phyloP scores from a whole-genome alignment of 176 grass and related monocot species.

The Alloteropsis semialata region DNA sequence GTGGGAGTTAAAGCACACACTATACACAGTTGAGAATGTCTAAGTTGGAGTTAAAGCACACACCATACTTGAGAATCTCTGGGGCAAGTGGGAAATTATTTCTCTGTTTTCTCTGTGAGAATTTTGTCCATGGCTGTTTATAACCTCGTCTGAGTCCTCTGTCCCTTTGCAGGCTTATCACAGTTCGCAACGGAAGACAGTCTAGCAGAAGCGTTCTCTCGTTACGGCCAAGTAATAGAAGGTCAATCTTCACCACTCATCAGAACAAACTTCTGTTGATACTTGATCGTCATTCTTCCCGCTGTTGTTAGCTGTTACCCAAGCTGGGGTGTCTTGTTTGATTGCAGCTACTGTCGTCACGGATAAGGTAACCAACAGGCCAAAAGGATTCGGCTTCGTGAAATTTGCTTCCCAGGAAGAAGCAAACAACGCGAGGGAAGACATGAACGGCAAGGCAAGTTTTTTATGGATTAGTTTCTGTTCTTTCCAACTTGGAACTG shows the following conservation, averaged over 20 bases:
- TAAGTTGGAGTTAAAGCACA: neutral
- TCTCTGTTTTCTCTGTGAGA: neutral
- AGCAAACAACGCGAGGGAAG: slow-evolving; percentile 41
- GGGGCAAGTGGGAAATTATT: neutral
- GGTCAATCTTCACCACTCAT: slow-evolving; percentile 33
- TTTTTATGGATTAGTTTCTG: neutral
- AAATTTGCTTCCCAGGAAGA: slow-evolving; percentile 65
- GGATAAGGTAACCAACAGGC: slow-evolving; percentile 40
- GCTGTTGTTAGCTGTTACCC: slow-evolving; percentile 1
- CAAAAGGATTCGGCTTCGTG: slow-evolving; percentile 91
- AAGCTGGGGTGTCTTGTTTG: slow-evolving; percentile 16
- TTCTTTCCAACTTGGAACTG: neutral
- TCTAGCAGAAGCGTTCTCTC: slow-evolving; percentile 41
- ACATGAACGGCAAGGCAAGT: slow-evolving; percentile 87
- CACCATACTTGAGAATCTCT: neutral
- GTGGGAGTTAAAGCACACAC: neutral
- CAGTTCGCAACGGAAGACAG: slow-evolving; percentile 49
- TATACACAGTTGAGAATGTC: neutral
- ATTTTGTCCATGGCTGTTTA: neutral
- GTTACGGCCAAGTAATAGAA: slow-evolving; percentile 80
- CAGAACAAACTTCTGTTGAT: neutral
- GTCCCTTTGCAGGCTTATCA: slow-evolving; percentile 36
- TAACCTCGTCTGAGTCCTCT: neutral
- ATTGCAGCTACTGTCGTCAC: slow-evolving; percentile 60
- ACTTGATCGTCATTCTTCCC: neutral